A percentile compares a stretch with the other conserved stretches of the same genome.
Evolutionary conservation across 176 grass and related monocot species (phyloP).

Genomic region (Saccharum spontaneum): DNA sequence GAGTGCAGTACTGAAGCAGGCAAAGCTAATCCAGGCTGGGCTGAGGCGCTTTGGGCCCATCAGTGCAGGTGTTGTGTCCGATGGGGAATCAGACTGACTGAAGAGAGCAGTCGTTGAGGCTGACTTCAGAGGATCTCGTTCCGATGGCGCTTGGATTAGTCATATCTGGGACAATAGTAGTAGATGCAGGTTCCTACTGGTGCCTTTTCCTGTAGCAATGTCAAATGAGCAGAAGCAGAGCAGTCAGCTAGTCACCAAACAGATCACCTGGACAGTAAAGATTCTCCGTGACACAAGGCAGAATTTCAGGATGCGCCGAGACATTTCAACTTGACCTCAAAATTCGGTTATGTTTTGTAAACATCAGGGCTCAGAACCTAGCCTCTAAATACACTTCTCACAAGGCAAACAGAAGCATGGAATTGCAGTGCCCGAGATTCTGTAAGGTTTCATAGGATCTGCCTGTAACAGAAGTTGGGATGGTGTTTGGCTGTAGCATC

Average conservation of each 20-base stretch:
- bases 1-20: background rate
- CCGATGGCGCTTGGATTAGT: too few species aligned
- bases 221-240: conserved; percentile 11
- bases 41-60: conserved; percentile 3
- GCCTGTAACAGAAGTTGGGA: background rate
- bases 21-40: conserved; percentile 20
- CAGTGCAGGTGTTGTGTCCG: background rate
- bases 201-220: background rate
- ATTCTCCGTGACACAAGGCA: conserved; percentile 26
- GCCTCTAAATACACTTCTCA: background rate
- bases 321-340: conserved; percentile 14
- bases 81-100: too few species aligned
- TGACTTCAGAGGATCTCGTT: too few species aligned
- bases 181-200: background rate
- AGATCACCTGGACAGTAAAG: conserved; percentile 19
- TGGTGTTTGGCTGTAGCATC: conserved; percentile 18
- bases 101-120: too few species aligned
- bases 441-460: conserved; percentile 11
- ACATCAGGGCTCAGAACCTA: background rate
- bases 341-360: conserved; percentile 22
- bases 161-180: background rate
- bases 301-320: conserved; percentile 20
- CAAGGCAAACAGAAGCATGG: conserved; percentile 17
- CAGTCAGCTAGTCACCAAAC: conserved; percentile 1
- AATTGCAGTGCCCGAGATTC: background rate